Conservation (phyloP, 306 rosid species). For the Gastrolobium villosum region DNA sequence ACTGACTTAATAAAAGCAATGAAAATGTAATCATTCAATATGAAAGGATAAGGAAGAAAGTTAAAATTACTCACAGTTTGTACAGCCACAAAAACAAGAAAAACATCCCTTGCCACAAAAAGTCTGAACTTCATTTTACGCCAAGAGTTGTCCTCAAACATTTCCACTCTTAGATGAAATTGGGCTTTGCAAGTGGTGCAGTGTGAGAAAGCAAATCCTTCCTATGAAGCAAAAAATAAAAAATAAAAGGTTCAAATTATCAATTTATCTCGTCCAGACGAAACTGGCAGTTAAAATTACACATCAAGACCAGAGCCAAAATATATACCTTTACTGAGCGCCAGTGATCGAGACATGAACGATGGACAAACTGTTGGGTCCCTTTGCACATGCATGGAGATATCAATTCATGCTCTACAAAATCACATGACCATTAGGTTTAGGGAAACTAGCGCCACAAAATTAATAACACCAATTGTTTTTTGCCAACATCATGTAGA, state of each 20-base stretch:
- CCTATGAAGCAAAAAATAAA: conserved; percentile 62
- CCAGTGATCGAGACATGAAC: conserved; percentile 99
- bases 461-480: conserved; percentile 13
- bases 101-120: conserved; percentile 98
- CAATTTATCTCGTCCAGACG: conserved; percentile 38
- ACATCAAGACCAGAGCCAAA: conserved; percentile 33
- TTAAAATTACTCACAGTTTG: conserved; percentile 81
- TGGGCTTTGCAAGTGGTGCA: conserved; percentile 99
- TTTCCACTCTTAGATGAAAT: conserved; percentile 84
- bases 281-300: conserved; percentile 39
- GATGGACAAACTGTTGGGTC: conserved; percentile 99
- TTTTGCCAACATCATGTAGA: conserved; percentile 18
- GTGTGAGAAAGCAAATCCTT: conserved; percentile 99
- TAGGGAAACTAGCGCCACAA: conserved; percentile 10
- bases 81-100: conserved; percentile 93
- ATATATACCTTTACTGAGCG: conserved; percentile 89
- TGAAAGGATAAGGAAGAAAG: conserved; percentile 17
- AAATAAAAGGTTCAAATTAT: too few relatives aligned
- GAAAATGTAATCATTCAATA: conserved; percentile 14
- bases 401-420: conserved; percentile 86
- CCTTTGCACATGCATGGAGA: conserved; percentile 99
- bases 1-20: conserved; percentile 23
- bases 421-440: conserved; percentile 50
- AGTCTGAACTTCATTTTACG: conserved; percentile 86
- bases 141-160: conserved; percentile 90